These are phyloP conservation scores for Dipodascus albidus DNA, from an alignment of 805 yeast species.

Conservation along the genomic window DNA sequence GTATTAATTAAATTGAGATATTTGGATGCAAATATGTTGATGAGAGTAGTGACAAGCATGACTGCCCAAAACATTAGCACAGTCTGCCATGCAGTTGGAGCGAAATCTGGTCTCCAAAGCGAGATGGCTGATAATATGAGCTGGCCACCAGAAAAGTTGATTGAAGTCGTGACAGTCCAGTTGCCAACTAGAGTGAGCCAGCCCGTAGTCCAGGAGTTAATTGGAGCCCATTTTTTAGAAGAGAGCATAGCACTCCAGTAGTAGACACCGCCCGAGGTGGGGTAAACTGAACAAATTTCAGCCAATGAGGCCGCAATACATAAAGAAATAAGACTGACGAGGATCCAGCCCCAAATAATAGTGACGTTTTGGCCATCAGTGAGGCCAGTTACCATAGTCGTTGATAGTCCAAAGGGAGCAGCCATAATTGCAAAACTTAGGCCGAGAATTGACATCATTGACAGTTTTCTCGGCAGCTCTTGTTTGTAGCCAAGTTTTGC, in stretches of 20 bases:
- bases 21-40: conserved; percentile 14
- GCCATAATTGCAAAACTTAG: conserved; percentile 63
- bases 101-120: conserved; percentile 5
- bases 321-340: conserved; percentile 51
- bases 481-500: conserved; percentile 69
- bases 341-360: conserved; percentile 61
- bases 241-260: conserved; percentile 13
- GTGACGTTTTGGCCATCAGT: conserved; percentile 72
- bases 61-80: conserved; percentile 12
- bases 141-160: conserved; percentile 10
- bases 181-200: conserved; percentile 40
- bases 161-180: conserved; percentile 28
- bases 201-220: conserved; percentile 29
- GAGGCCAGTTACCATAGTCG: conserved; percentile 59
- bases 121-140: conserved; percentile 4
- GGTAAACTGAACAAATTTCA: conserved; percentile 38
- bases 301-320: conserved; percentile 62
- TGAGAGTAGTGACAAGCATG: conserved; percentile 10
- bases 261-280: conserved; percentile 17
- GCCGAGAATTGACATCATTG: conserved; percentile 62
- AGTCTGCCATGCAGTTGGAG: conserved; percentile 20
- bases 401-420: conserved; percentile 67
- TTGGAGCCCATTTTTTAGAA: conserved; percentile 36
- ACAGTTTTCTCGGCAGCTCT: conserved; percentile 54
- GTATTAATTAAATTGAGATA: conserved; percentile 14